These are phyloP conservation scores for Sanghuangporus weigelae DNA, from an alignment of 1,284 basidiomycete species.

Conservation along the genomic window DNA sequence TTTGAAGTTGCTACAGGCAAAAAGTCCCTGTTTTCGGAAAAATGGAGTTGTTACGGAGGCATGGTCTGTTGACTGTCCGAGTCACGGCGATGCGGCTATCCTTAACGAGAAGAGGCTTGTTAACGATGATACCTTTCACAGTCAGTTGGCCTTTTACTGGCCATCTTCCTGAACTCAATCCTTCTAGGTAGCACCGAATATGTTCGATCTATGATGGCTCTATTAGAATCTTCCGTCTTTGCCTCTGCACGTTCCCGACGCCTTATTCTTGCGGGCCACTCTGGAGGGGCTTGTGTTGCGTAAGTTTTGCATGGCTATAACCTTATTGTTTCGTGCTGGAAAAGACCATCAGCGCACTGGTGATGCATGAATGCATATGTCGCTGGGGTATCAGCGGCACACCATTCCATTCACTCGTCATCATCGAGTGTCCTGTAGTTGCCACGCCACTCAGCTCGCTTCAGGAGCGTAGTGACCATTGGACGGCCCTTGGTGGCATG, in stretches of 20 bases:
- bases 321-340: not conserved
- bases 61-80: conserved; percentile 21
- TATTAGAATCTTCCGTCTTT: not conserved
- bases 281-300: not conserved
- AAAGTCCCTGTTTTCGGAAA: not conserved
- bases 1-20: conserved; percentile 6
- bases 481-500: not conserved
- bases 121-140: not conserved
- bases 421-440: not conserved
- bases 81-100: conserved; percentile 16
- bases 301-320: not conserved
- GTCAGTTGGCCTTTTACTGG: not conserved
- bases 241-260: not conserved
- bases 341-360: not conserved
- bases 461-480: not conserved
- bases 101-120: conserved; percentile 15
- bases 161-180: not conserved
- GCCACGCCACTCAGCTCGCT: not conserved
- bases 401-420: conserved; percentile 1
- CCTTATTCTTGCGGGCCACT: conserved; percentile 2
- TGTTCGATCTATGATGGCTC: not conserved
- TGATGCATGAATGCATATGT: not conserved
- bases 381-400: not conserved
- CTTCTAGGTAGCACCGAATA: conserved; percentile 2
- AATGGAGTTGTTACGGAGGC: conserved; percentile 14